These are phyloP conservation scores for Leccinum fibrillosum DNA, from an alignment of 768 basidiomycete genomes.

Conservation along the genomic window DNA sequence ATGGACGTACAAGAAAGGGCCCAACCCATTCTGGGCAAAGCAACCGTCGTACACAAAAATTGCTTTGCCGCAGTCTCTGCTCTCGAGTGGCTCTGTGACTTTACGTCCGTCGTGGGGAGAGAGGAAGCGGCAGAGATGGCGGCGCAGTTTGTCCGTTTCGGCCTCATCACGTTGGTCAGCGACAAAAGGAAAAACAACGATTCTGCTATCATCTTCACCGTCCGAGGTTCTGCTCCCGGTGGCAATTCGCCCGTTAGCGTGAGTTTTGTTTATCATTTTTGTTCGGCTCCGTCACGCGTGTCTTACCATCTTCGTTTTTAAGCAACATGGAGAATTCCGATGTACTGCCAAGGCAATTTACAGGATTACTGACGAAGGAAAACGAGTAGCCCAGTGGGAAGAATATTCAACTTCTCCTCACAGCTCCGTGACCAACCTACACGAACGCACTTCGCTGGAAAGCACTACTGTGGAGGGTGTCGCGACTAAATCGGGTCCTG, in stretches of 20 bases:
- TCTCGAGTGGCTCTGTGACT: constrained; percentile 97
- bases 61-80: constrained; percentile 87
- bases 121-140: constrained; percentile 98
- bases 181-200: constrained; percentile 91
- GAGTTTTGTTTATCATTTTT: constrained; percentile 26
- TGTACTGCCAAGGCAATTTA: constrained; percentile 96
- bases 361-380: constrained; percentile 90
- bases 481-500: constrained; percentile 21
- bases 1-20: constrained; percentile 70
- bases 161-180: constrained; percentile 83
- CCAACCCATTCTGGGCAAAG: constrained; percentile 48
- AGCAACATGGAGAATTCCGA: constrained; percentile 95
- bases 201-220: constrained; percentile 90
- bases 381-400: constrained; percentile 84
- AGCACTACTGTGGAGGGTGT: constrained; percentile 24
- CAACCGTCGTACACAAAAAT: constrained; percentile 50
- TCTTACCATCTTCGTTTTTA: constrained; percentile 18
- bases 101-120: constrained; percentile 90
- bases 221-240: constrained; percentile 74
- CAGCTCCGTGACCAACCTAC: constrained; percentile 62
- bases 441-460: constrained; percentile 62
- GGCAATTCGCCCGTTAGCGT: constrained; percentile 75
- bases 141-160: constrained; percentile 95
- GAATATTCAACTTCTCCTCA: constrained; percentile 51
- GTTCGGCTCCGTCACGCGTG: not conserved